Conservation (phyloP, 2,329 filamentous ascomycete genomes). For the Aureobasidium musti region DNA sequence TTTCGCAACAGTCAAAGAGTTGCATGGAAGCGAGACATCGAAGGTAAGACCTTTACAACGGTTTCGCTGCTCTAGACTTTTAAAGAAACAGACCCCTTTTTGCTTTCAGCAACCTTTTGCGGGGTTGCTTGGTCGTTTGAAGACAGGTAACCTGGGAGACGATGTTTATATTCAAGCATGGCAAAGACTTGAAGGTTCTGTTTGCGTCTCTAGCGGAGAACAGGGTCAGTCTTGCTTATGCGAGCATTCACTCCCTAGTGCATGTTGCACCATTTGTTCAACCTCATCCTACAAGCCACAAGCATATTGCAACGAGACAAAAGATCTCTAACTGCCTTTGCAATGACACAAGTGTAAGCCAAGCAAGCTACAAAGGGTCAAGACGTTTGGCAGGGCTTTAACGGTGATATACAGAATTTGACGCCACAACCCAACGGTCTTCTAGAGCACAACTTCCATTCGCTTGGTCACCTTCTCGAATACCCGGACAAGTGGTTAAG, state of each 20-base stretch:
- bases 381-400: background rate
- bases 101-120: background rate
- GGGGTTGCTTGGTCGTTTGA: background rate
- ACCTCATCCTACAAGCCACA: background rate
- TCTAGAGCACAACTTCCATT: slow-evolving; percentile 4
- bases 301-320: background rate
- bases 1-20: background rate
- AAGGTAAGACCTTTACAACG: background rate
- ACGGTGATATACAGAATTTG: slow-evolving; percentile 15
- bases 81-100: background rate
- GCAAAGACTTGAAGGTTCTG: no score
- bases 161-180: background rate
- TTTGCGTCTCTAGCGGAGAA: background rate
- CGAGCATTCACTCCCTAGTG: no score
- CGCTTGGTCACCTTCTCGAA: background rate
- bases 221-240: no score
- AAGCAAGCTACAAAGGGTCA: background rate
- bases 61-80: slow-evolving; percentile 5
- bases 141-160: slow-evolving; percentile 13
- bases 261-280: background rate
- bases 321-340: background rate
- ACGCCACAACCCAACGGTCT: slow-evolving; percentile 17
- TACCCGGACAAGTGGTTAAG: background rate
- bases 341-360: slow-evolving; percentile 3
- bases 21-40: background rate